phyloP scores from a whole-genome alignment of 2,329 filamentous ascomycete species.

The Clonostachys rosea region DNA sequence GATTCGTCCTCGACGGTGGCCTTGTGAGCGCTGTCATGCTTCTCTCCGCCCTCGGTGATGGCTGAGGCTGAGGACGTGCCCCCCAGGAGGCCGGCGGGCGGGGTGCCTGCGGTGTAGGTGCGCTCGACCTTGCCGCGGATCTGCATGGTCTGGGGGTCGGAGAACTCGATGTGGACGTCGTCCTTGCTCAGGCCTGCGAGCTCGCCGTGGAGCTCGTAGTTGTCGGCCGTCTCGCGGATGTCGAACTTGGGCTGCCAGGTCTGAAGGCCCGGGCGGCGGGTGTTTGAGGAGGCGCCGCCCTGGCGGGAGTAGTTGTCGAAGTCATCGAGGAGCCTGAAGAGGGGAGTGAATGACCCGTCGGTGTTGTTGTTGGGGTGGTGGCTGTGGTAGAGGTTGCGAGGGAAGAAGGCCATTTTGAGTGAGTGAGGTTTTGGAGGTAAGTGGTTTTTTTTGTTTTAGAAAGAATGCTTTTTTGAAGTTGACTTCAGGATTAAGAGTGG shows the following conservation, averaged over 20 bases:
- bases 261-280: slow-evolving; percentile 24
- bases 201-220: slow-evolving; percentile 77
- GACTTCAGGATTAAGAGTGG: background rate
- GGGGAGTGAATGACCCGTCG: slow-evolving; percentile 49
- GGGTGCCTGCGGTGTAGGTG: slow-evolving; percentile 51
- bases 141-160: slow-evolving; percentile 67
- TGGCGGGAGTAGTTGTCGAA: slow-evolving; percentile 52
- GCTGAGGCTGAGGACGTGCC: slow-evolving; percentile 21
- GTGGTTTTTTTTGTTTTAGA: background rate
- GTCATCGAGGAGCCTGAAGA: slow-evolving; percentile 62
- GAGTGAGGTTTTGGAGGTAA: too few relatives aligned
- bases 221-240: slow-evolving; percentile 62
- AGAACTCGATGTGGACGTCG: slow-evolving; percentile 74
- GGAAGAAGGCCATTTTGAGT: slow-evolving; percentile 55
- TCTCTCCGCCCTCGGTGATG: slow-evolving; percentile 29
- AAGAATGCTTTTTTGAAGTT: background rate
- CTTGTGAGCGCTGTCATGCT: slow-evolving; percentile 31
- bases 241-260: slow-evolving; percentile 77
- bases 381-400: slow-evolving; percentile 44
- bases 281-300: slow-evolving; percentile 8
- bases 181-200: slow-evolving; percentile 72
- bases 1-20: slow-evolving; percentile 64
- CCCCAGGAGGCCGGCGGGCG: slow-evolving; percentile 35
- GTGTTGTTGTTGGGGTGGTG: slow-evolving; percentile 32
- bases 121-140: slow-evolving; percentile 68